These are phyloP conservation scores for Euphorbia schlechtendalii DNA, from an alignment of 441 rosid species.

Conservation along the genomic window DNA sequence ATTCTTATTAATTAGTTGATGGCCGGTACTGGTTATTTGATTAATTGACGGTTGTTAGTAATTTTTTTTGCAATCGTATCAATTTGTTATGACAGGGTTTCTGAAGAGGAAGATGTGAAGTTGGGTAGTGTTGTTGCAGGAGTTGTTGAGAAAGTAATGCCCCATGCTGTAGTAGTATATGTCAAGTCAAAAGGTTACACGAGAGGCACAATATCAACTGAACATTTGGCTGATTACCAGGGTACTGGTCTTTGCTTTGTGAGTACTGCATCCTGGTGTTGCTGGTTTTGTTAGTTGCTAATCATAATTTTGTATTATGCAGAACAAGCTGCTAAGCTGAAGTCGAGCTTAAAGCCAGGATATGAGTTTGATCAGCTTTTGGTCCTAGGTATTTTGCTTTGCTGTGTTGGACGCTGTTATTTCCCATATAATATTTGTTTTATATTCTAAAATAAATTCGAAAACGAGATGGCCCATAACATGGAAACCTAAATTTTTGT, in stretches of 20 bases:
- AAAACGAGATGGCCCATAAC: too few species aligned
- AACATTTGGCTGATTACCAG: slow-evolving; percentile 90
- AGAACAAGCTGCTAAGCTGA: slow-evolving; percentile 67
- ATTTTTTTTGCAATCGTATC: slow-evolving; percentile 2
- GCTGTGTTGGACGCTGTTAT: background rate
- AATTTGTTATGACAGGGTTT: slow-evolving; percentile 40
- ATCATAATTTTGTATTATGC: slow-evolving; percentile 28
- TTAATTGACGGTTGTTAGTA: background rate
- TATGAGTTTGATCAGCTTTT: slow-evolving; percentile 74
- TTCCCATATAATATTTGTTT: background rate
- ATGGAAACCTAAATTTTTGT: background rate
- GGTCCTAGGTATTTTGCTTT: slow-evolving; percentile 60
- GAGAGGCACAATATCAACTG: slow-evolving; percentile 69
- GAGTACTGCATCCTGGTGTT: background rate
- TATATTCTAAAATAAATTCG: background rate
- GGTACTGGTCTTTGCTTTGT: slow-evolving; percentile 41
- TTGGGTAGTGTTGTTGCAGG: slow-evolving; percentile 78
- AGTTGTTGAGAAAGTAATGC: slow-evolving; percentile 63
- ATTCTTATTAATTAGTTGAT: background rate
- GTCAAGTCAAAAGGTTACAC: slow-evolving; percentile 52
- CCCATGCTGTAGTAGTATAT: slow-evolving; percentile 51
- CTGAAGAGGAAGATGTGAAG: slow-evolving; percentile 73
- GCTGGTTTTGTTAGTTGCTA: slow-evolving; percentile 14
- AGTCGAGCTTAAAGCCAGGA: slow-evolving; percentile 76
- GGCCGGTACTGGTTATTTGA: background rate